Evolutionary conservation across 345 rosid genomes (phyloP), one percentile per base, ranked within the genome.

Genomic region (Sapria himalayana): DNA sequence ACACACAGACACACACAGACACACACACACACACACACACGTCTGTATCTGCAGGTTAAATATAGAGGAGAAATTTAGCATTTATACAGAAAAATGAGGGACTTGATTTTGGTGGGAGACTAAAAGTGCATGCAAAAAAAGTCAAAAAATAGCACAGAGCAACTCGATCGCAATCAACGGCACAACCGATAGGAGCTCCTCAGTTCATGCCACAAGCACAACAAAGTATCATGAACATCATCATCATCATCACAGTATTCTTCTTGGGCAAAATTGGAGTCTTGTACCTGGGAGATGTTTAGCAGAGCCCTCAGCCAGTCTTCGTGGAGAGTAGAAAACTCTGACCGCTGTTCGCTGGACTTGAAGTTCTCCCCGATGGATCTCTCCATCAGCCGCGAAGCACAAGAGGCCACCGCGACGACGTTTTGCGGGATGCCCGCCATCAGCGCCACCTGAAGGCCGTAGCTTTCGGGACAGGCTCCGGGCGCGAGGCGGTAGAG

Each of bases 401-500:
- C 94, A 36, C 33, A 39, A 0, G 76, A 51, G 37, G 93, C 91
- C 12, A 61, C 65, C 50, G 65, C 60, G 4, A 89, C 94, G 14
- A 79, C 85, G 43, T 56, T 38, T 43, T 70, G 66, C 12, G 98
- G 91, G 51, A 89, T 72, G 39, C 98, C 93, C 15, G 94, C 94
- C 94, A 78, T 89, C 42, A 47, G 24, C 6, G 94, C 98, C 19
- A 82, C 93, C 56, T 82, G 85, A 54, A 82, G 58, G 22, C 94
- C 93, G 4, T 76, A 89, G 64, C 94, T 82, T 69, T 69, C 91
- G 0, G 94, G 91, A 55, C 98, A 89, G 36, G 91, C 80, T 62
- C 94, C 94, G 1, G 67, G 51, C 4, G 78, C 29, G 51, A 89
- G 76, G 45, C 72, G 72, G 58, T 89, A 76, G 0, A 82, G 77